These are phyloP conservation scores for Cantharellus anzutake DNA, from an alignment of 768 basidiomycete species.

Conservation along the genomic window DNA sequence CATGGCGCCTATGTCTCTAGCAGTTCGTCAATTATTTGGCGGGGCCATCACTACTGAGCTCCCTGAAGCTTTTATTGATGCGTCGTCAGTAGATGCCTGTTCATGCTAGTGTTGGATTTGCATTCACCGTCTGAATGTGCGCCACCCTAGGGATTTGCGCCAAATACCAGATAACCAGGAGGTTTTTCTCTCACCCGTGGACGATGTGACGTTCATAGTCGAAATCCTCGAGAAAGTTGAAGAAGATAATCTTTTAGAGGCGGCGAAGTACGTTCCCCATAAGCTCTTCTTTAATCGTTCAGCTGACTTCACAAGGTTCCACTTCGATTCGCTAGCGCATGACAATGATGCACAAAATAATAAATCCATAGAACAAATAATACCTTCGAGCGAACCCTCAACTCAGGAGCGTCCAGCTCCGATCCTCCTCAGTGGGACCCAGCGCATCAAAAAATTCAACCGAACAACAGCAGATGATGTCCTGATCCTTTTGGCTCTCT, in stretches of 20 bases:
- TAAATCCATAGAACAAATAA: constrained; percentile 24
- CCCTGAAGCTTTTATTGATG: constrained; percentile 49
- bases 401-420: constrained; percentile 32
- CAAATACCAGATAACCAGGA: constrained; percentile 93
- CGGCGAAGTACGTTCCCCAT: constrained; percentile 37
- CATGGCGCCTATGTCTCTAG: no score
- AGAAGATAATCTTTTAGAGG: constrained; percentile 32
- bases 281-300: constrained; percentile 5
- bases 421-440: constrained; percentile 45
- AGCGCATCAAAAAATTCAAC: constrained; percentile 65
- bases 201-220: constrained; percentile 55
- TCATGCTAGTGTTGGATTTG: background rate
- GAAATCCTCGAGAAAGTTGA: constrained; percentile 70
- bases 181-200: constrained; percentile 60
- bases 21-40: constrained; percentile 41
- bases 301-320: constrained; percentile 39
- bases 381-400: constrained; percentile 18
- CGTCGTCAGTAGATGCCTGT: constrained; percentile 39
- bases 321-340: constrained; percentile 77
- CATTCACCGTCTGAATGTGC: background rate
- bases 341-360: constrained; percentile 58
- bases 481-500: constrained; percentile 61
- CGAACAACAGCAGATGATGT: constrained; percentile 40
- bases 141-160: constrained; percentile 33
- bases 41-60: constrained; percentile 57